Evolutionary conservation across 768 basidiomycete species (phyloP), one percentile per base, ranked within the genome.

Genomic region (Rhodotorula sphaerocarpa): DNA sequence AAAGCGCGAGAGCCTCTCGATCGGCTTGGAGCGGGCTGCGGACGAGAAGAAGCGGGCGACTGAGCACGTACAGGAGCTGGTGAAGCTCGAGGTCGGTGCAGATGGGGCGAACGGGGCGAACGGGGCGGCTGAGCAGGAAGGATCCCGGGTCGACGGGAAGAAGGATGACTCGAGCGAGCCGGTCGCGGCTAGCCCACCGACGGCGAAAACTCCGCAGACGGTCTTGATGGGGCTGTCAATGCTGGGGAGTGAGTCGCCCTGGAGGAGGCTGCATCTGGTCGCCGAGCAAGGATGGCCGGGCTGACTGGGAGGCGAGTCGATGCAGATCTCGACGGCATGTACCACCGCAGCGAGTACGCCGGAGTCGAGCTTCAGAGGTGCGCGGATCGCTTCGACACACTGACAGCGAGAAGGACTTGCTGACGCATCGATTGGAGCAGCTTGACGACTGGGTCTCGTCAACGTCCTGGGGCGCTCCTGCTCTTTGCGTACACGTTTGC

Each of bases 391-490:
- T n/a, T n/a, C n/a, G n/a, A n/a, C n/a, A n/a, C n/a, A n/a, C n/a
- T n/a, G n/a, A n/a, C n/a, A n/a, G n/a, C n/a, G n/a, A n/a, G n/a
- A n/a, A n/a, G n/a, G n/a, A n/a, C n/a, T n/a, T n/a, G n/a, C n/a
- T n/a, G n/a, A n/a, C n/a, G n/a, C n/a, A n/a, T n/a, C n/a, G n/a
- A n/a, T n/a, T n/a, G n/a, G n/a, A n/a, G 50, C 48, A 71, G 71
- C 7, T 78, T 91, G 39, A 90, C 86, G 31, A 89, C 88, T 3
- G 88, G 87, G 5, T 87, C 86, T 11, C 80, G 88, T n/a, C 88
- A 90, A 72, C 82, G 87, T 5, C 72, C 80, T 0, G 83, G 86
- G 15, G 87, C 83, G 3, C 84, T 89, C 82, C 78, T 91, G 43
- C 74, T 91, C n/a, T 88, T 90, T 62, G 85, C 84, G 5, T 76